Conservation (phyloP, 805 yeast genomes). For the Yarrowia sp. region DNA sequence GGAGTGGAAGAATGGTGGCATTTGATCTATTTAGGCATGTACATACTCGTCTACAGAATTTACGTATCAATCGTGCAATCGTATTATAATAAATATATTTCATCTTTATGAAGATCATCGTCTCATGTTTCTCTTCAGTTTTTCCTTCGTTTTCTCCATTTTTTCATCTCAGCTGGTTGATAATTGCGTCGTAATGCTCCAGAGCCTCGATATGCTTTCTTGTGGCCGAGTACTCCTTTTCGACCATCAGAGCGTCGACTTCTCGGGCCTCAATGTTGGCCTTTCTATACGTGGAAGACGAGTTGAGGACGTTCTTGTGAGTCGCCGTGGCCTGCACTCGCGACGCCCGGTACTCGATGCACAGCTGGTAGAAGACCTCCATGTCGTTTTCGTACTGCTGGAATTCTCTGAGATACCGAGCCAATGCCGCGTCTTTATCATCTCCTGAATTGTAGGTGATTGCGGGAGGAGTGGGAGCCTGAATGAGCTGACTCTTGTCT, state of each 20-base stretch:
- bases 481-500: neutral
- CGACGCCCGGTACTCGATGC: neutral
- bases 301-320: neutral
- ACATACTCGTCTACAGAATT: neutral
- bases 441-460: neutral
- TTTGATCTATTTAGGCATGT: slow-evolving; percentile 23
- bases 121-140: too few species aligned
- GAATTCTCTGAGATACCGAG: neutral
- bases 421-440: neutral
- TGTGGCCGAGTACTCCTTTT: neutral
- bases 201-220: slow-evolving; percentile 1
- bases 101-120: too few species aligned
- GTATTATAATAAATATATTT: neutral
- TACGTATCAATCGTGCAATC: neutral
- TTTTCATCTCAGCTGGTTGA: neutral
- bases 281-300: neutral
- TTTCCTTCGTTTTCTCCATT: neutral
- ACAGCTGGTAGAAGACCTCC: neutral
- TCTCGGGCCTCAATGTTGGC: neutral
- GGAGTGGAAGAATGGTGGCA: slow-evolving; percentile 35
- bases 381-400: neutral
- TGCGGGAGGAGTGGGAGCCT: neutral
- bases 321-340: neutral
- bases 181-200: neutral
- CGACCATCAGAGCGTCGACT: neutral